Evolutionary conservation across 2,329 filamentous ascomycete species (phyloP).

Genomic region (Claviceps pazoutovae): DNA sequence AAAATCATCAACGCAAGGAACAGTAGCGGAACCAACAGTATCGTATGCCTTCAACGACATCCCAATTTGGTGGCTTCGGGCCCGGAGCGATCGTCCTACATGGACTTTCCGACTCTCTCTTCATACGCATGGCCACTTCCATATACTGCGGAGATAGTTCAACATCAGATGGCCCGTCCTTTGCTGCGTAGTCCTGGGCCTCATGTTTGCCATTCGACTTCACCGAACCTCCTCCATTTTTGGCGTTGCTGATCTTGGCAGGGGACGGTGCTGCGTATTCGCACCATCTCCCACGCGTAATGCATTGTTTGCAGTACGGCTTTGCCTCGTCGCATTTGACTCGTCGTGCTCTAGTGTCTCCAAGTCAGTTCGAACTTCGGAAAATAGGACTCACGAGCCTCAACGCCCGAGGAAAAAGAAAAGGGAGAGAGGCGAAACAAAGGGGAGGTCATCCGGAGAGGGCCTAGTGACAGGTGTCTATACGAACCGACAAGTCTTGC

Average conservation of each 20-base stretch:
- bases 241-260: background rate
- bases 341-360: background rate
- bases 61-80: conserved; percentile 2
- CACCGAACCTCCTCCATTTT: background rate
- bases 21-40: background rate
- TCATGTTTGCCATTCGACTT: background rate
- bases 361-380: background rate
- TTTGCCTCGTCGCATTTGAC: conserved; percentile 4
- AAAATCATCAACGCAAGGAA: background rate
- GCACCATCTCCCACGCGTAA: conserved; percentile 3
- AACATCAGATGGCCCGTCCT: background rate
- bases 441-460: background rate
- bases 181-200: background rate
- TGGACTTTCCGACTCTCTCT: background rate
- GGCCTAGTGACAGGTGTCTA: background rate
- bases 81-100: background rate
- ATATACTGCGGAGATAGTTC: background rate
- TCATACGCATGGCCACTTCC: background rate
- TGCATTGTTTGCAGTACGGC: conserved; percentile 4
- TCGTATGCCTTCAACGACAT: conserved; percentile 2
- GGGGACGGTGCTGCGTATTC: background rate
- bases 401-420: background rate
- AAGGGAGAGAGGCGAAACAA: too few species aligned
- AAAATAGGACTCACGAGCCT: background rate
- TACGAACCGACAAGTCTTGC: conserved; percentile 5